Percentiles rank a stretch among this genome's conserved stretches.
Conservation (phyloP, 179 eudicot species). For the Gypsophila paniculata region DNA sequence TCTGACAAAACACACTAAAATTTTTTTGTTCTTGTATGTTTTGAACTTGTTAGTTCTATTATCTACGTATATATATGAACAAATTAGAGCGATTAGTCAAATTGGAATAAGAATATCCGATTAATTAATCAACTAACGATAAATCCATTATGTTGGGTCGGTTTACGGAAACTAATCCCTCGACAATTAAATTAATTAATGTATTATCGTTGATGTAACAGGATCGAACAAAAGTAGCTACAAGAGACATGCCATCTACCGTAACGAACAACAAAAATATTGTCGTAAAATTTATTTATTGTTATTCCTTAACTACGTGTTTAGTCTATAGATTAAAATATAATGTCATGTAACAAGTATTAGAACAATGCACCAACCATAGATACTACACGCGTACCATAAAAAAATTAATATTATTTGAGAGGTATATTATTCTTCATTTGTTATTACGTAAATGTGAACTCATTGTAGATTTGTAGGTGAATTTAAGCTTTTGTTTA, state of each 20-base stretch:
- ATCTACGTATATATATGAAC: slow-evolving; percentile 13
- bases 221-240: slow-evolving; percentile 10
- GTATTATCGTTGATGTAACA: slow-evolving; percentile 1
- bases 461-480: no score
- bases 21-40: background rate
- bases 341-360: background rate
- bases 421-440: background rate
- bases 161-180: slow-evolving; percentile 16
- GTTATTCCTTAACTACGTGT: slow-evolving; percentile 3
- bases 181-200: background rate
- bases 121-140: slow-evolving; percentile 5
- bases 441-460: background rate
- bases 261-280: slow-evolving; percentile 15
- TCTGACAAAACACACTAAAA: background rate
- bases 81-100: slow-evolving; percentile 13
- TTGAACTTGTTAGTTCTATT: background rate
- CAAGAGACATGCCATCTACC: slow-evolving; percentile 18
- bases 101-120: slow-evolving; percentile 11
- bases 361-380: slow-evolving; percentile 9
- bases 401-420: background rate
- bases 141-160: slow-evolving; percentile 17
- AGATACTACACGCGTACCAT: background rate
- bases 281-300: background rate
- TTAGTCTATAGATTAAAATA: slow-evolving; percentile 6
- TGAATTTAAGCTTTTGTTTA: no score